These are phyloP conservation scores for Malus hybrid DNA, from an alignment of 331 rosid genomes.

Conservation along the genomic window DNA sequence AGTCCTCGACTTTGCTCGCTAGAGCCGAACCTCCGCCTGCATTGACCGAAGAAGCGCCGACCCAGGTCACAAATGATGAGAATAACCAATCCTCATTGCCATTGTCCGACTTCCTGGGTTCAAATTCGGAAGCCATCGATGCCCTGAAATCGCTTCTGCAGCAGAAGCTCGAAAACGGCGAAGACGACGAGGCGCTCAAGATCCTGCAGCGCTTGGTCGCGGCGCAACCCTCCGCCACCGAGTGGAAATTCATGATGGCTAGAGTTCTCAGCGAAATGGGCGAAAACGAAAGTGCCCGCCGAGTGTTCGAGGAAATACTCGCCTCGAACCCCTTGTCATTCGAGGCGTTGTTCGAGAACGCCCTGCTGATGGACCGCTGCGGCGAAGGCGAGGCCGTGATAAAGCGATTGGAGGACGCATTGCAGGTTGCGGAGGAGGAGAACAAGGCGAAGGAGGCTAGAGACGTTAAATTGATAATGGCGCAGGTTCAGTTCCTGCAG, in stretches of 20 bases:
- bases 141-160: slow-evolving; percentile 70
- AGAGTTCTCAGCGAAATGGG: slow-evolving; percentile 51
- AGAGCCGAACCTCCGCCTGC: slow-evolving; percentile 46
- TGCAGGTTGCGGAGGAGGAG: slow-evolving; percentile 55
- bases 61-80: neutral
- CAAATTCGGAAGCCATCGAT: slow-evolving; percentile 48
- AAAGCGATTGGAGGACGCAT: slow-evolving; percentile 55
- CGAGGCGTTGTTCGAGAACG: slow-evolving; percentile 84
- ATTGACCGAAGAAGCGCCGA: slow-evolving; percentile 13
- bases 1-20: slow-evolving; percentile 39
- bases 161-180: slow-evolving; percentile 75
- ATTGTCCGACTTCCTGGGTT: slow-evolving; percentile 48
- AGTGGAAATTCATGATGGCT: slow-evolving; percentile 78
- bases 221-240: slow-evolving; percentile 58
- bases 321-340: slow-evolving; percentile 46
- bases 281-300: slow-evolving; percentile 37
- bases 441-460: slow-evolving; percentile 58
- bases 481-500: slow-evolving; percentile 77
- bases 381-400: slow-evolving; percentile 68
- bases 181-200: slow-evolving; percentile 61
- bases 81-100: slow-evolving; percentile 33
- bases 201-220: slow-evolving; percentile 42
- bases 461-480: slow-evolving; percentile 75
- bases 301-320: slow-evolving; percentile 61
- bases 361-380: slow-evolving; percentile 68